Evolutionary conservation across 2,329 filamentous ascomycete genomes (phyloP), one percentile per base, ranked within the genome.

Genomic region (Trichoderma endophyticum): DNA sequence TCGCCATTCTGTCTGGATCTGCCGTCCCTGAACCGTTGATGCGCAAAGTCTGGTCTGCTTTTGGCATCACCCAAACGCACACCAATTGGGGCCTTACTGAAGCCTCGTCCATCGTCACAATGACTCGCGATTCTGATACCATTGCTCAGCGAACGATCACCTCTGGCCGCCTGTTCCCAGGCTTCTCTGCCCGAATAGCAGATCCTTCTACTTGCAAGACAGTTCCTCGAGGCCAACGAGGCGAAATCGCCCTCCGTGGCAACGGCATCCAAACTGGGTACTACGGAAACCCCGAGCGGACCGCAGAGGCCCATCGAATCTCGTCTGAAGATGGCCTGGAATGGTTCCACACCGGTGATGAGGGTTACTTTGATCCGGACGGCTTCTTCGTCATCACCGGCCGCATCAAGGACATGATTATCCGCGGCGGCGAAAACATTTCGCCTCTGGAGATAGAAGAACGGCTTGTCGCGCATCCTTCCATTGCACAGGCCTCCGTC

Each of bases 301-400:
- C 68, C 14, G 68, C 68, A 11, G 36, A 70, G 15, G 68, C 68
- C 15, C 59, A 70, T 15, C 28, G 28, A n/a, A 21, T 36, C 26
- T 65, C 62, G 2, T 28, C 62, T 8, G 62, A 65, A 54, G 62
- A 65, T 21, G 62, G 62, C 14, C 62, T 54, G 6, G 56, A 62
- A 4, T 97, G 94, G 93, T 94, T 97, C 91, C 83, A 90, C 80
- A 95, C 91, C 0, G 94, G 94, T 14, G 94, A 97, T 76, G 94
- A 97, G 82, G 94, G 92, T 4, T 83, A 84, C 57, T 93, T 97
- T 85, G 92, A 94, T 66, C 83, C 81, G 2, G 87, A 94, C 26
- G 94, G 94, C 0, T 97, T 93, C 77, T 87, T 95, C 2, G 87
- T 87, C 74, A 95, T 97, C 76, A 97, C 93, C 0, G 92, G 93